Conservation (phyloP, 495 filamentous ascomycete genomes). For the Talaromyces stipitatus region DNA sequence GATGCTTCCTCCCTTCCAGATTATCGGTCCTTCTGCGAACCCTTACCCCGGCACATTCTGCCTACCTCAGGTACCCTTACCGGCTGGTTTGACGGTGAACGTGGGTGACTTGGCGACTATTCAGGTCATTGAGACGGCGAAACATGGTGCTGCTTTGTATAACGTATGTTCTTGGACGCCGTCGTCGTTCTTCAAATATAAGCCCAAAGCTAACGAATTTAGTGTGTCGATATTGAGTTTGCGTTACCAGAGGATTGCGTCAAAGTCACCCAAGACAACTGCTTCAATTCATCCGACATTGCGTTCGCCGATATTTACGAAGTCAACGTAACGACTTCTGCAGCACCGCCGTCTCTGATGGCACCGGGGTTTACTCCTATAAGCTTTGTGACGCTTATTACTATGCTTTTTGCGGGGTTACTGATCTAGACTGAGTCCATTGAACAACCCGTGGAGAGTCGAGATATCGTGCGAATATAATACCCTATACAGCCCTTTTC, state of each 20-base stretch:
- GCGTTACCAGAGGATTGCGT: slow-evolving; percentile 65
- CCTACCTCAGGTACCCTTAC: slow-evolving; percentile 83
- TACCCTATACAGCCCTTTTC: background rate
- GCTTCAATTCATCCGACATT: slow-evolving; percentile 73
- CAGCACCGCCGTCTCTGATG: background rate
- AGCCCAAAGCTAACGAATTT: background rate
- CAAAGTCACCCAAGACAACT: slow-evolving; percentile 69
- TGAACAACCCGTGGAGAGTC: background rate
- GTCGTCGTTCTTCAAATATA: background rate
- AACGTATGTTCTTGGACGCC: slow-evolving; percentile 56
- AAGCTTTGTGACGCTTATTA: background rate
- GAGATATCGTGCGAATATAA: background rate
- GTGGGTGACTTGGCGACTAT: slow-evolving; percentile 89
- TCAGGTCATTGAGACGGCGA: slow-evolving; percentile 81
- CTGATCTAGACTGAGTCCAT: background rate
- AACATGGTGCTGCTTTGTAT: slow-evolving; percentile 84
- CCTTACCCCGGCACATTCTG: slow-evolving; percentile 85
- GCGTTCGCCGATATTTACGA: slow-evolving; percentile 66
- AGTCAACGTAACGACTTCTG: background rate
- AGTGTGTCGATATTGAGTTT: slow-evolving; percentile 92
- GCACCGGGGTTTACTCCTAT: background rate
- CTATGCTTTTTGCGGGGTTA: background rate
- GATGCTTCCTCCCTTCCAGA: slow-evolving; percentile 78
- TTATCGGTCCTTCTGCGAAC: slow-evolving; percentile 72
- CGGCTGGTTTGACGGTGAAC: slow-evolving; percentile 60